Base-by-base conservation (phyloP, 1,284 basidiomycete genomes). In the Peniophora sp. region DNA sequence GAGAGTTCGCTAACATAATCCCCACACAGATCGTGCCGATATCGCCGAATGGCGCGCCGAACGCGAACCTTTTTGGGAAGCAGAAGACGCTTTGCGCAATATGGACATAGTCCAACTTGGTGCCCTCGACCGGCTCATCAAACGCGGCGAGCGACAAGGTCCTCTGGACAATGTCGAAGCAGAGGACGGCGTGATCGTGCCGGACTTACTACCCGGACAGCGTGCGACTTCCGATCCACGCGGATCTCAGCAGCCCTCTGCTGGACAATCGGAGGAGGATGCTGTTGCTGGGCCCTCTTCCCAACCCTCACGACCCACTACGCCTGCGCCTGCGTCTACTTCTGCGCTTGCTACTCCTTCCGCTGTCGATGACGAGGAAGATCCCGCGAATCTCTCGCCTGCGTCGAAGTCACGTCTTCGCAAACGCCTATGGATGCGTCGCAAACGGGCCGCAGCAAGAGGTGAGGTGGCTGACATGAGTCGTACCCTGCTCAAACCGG, bases 391-490 rank as follows among this genome's bases (percentile, higher is more conserved):
- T 20, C 63, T 78, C n/a, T 74, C 75, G n/a, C 81, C 83, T 3
- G 61, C 58, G 2, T 73, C 78, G 3, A 79, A 79, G 15, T 74
- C 79, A 41, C 80, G 77, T 34, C 57, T 79, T 32, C 66, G 68
- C 54, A 87, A 87, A 54, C 72, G 84, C 32, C 65, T 88, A 5
- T 77, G 85, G 59, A 88, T 88, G 85, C 79, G 86, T 10, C 76
- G 77, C 39, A 83, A 79, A 60, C 75, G 86, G 37, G 85, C 85
- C 14, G 65, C 71, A 36, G 60, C 64, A 24, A 58, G 58, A 2
- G 80, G 80, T 17, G 59, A 51, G 17, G 59, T 59, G 12, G 59
- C 62, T 2, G 64, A 68, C 27, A 57, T 64, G n/a, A 62, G 63
- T 20, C 52, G 62, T 2, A 53, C 56, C 3, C 60, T 63, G 49